Evolutionary conservation across 2,329 filamentous ascomycete species (phyloP).

Genomic region (Hymenoscyphus albidus): DNA sequence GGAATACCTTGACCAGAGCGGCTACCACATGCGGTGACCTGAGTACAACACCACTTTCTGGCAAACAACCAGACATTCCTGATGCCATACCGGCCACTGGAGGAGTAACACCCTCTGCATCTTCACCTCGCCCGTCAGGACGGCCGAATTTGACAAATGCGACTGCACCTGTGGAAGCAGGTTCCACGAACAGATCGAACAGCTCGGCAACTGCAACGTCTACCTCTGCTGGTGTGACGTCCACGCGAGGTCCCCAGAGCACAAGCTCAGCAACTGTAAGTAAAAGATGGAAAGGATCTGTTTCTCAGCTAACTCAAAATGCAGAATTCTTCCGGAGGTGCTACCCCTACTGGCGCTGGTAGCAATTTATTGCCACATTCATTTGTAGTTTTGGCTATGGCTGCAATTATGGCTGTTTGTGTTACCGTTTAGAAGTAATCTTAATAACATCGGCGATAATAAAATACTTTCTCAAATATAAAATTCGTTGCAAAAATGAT

Average conservation of each 20-base stretch:
- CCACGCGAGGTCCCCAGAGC: constrained; percentile 3
- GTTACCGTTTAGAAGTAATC: background rate
- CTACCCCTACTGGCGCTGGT: constrained; percentile 7
- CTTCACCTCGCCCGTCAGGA: background rate
- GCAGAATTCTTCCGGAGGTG: constrained; percentile 1
- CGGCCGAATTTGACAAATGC: background rate
- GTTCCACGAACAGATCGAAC: background rate
- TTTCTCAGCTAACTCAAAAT: background rate
- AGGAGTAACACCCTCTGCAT: constrained; percentile 7
- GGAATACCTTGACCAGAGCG: constrained; percentile 15
- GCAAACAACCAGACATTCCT: constrained; percentile 3
- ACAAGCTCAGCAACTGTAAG: constrained; percentile 10
- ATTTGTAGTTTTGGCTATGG: constrained; percentile 2
- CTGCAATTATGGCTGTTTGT: constrained; percentile 4
- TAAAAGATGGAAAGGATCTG: background rate
- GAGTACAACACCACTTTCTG: constrained; percentile 8
- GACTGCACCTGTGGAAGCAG: background rate
- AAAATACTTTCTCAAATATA: background rate
- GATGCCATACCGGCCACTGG: constrained; percentile 7
- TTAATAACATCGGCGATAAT: background rate
- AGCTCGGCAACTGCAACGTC: background rate
- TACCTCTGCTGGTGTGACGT: background rate
- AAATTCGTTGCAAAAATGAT: background rate
- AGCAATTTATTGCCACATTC: constrained; percentile 5
- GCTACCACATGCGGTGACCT: constrained; percentile 16